Conservation (phyloP, 306 rosid genomes). For the Cotoneaster glaucophyllus region DNA sequence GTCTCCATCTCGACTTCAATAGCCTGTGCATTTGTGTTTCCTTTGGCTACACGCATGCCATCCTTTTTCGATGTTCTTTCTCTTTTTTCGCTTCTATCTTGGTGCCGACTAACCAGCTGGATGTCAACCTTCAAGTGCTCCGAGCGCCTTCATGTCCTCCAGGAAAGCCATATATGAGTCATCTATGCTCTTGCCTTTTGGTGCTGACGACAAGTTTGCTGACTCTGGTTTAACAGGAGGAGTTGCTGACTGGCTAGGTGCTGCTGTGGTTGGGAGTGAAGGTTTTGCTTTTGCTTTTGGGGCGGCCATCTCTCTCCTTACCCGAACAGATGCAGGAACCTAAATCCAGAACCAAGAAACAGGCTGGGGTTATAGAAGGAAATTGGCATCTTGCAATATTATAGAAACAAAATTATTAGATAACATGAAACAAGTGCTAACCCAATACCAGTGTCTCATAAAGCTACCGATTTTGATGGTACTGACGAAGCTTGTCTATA, state of each 20-base stretch:
- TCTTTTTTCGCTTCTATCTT: neutral
- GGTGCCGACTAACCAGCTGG: neutral
- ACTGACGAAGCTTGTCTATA: neutral
- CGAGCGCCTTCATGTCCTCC: constrained; percentile 83
- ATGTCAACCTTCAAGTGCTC: constrained; percentile 78
- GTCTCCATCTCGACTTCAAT: neutral
- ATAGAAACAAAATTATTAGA: neutral
- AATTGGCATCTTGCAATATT: neutral
- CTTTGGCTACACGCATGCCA: neutral
- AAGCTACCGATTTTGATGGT: neutral
- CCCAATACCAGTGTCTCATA: neutral
- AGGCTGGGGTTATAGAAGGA: constrained; percentile 1
- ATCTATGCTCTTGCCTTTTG: constrained; percentile 61
- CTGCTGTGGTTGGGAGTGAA: constrained; percentile 32
- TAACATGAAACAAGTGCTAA: neutral
- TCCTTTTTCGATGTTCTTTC: neutral
- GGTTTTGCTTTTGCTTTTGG: constrained; percentile 63
- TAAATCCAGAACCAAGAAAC: constrained; percentile 24
- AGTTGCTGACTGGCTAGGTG: constrained; percentile 29
- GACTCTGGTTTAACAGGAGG: constrained; percentile 47
- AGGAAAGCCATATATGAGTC: constrained; percentile 69
- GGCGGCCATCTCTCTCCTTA: constrained; percentile 68
- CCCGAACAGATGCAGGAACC: constrained; percentile 96
- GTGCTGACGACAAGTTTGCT: constrained; percentile 42
- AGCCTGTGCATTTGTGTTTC: neutral